These are phyloP conservation scores for Pseudocercospora pini-densiflorae DNA, from an alignment of 2,329 filamentous ascomycete species.

Conservation along the genomic window DNA sequence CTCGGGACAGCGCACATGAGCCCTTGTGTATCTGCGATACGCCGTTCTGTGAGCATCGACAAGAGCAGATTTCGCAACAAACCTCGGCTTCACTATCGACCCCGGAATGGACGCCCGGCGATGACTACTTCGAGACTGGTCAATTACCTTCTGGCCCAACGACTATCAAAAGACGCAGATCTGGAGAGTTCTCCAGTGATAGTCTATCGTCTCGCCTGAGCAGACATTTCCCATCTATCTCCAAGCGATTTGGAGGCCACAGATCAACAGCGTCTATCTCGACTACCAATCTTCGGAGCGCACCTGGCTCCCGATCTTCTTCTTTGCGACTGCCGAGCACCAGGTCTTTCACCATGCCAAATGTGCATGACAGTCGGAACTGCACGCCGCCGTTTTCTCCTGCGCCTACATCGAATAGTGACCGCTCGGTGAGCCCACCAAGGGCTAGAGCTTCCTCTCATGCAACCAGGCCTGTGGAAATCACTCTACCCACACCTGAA, in stretches of 20 bases:
- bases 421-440: conserved; percentile 25
- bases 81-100: conserved; percentile 11
- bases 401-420: conserved; percentile 16
- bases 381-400: conserved; percentile 41
- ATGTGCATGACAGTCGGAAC: conserved; percentile 40
- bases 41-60: conserved; percentile 61
- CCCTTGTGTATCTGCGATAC: conserved; percentile 73
- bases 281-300: conserved; percentile 37
- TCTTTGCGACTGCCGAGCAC: conserved; percentile 82
- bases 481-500: conserved; percentile 39
- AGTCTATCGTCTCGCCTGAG: conserved; percentile 69
- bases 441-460: conserved; percentile 21
- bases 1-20: conserved; percentile 31
- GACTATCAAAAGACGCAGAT: conserved; percentile 60
- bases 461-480: conserved; percentile 26
- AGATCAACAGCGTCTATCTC: conserved; percentile 41
- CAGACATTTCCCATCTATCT: conserved; percentile 52
- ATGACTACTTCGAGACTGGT: conserved; percentile 64
- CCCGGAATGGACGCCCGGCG: conserved; percentile 41
- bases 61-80: conserved; percentile 17
- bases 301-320: conserved; percentile 52
- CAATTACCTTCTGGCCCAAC: conserved; percentile 57
- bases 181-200: conserved; percentile 64
- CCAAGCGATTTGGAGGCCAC: conserved; percentile 59
- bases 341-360: conserved; percentile 54